phyloP scores from a whole-genome alignment of 2,329 filamentous ascomycete species.

The Stagonosporopsis cucurbitacearum region DNA sequence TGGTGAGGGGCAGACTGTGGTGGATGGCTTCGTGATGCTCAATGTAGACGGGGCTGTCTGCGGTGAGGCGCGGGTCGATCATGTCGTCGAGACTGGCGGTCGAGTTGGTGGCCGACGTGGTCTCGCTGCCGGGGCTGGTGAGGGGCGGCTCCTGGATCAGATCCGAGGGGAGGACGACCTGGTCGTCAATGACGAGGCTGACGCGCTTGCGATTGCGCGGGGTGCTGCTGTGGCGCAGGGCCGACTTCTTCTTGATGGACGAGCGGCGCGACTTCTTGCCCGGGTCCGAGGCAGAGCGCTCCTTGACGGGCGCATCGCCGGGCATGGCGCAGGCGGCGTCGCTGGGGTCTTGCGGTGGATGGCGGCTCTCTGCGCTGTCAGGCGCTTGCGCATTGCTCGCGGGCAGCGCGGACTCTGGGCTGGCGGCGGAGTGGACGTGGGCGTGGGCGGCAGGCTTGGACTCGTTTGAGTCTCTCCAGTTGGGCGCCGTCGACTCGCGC shows the following conservation, averaged over 20 bases:
- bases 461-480: constrained; percentile 29
- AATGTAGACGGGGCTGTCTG: constrained; percentile 21
- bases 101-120: constrained; percentile 39
- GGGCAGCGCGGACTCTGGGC: constrained; percentile 1
- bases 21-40: constrained; percentile 39
- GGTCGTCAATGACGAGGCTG: constrained; percentile 47
- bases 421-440: constrained; percentile 4
- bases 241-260: constrained; percentile 44
- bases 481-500: constrained; percentile 26
- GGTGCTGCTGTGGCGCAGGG: constrained; percentile 37
- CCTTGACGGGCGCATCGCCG: constrained; percentile 16
- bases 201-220: constrained; percentile 41
- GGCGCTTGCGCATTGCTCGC: constrained; percentile 32
- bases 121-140: constrained; percentile 40
- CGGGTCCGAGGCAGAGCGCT: constrained; percentile 19
- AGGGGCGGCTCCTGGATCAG: constrained; percentile 36
- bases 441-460: constrained; percentile 21
- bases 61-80: constrained; percentile 42
- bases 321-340: constrained; percentile 22
- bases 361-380: constrained; percentile 16
- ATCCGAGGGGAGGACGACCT: constrained; percentile 48
- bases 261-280: constrained; percentile 36
- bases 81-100: constrained; percentile 41
- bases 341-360: constrained; percentile 17
- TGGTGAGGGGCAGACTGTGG: constrained; percentile 39